phyloP scores from a whole-genome alignment of 352 stramenopile species.

The Phytophthora pini region DNA sequence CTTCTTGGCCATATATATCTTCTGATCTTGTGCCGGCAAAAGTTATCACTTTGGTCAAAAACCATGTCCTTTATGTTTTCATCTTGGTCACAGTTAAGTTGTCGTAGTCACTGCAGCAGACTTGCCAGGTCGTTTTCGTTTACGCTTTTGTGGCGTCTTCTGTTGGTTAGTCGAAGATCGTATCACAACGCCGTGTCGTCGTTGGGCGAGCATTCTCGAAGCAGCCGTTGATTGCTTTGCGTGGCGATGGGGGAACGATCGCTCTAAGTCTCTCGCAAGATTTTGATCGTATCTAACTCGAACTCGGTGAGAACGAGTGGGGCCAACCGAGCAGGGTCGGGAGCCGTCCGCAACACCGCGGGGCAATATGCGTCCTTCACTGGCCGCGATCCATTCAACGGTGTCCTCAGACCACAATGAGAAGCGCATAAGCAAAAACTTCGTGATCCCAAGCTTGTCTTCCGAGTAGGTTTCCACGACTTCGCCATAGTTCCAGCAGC shows the following conservation, averaged over 20 bases:
- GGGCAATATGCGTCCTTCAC: constrained; percentile 76
- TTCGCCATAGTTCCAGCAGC: constrained; percentile 84
- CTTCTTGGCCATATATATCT: constrained; percentile 11
- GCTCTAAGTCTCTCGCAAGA: constrained; percentile 58
- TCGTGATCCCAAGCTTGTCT: constrained; percentile 36
- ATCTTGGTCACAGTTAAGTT: constrained; percentile 15
- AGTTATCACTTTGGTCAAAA: constrained; percentile 8
- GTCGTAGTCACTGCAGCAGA: constrained; percentile 19
- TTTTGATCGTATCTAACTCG: constrained; percentile 56
- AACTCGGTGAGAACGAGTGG: constrained; percentile 45
- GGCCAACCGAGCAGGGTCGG: constrained; percentile 47
- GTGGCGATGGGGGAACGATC: constrained; percentile 55
- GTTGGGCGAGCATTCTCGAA: constrained; percentile 26
- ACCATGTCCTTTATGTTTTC: constrained; percentile 15
- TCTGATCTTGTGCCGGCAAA: constrained; percentile 12
- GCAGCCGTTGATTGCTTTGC: constrained; percentile 34
- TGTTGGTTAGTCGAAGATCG: constrained; percentile 26
- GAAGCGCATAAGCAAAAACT: constrained; percentile 73
- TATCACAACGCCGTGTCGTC: constrained; percentile 15
- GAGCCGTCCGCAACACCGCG: constrained; percentile 65
- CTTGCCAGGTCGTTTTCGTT: constrained; percentile 41
- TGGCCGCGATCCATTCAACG: constrained; percentile 75
- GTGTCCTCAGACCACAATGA: constrained; percentile 63
- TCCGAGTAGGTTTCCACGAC: constrained; percentile 70
- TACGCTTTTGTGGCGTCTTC: constrained; percentile 44